Percentiles rank a stretch among this genome's conserved stretches.
These are phyloP conservation scores for Pleurotus pulmonarius DNA, from an alignment of 768 basidiomycete species.

Conservation along the genomic window DNA sequence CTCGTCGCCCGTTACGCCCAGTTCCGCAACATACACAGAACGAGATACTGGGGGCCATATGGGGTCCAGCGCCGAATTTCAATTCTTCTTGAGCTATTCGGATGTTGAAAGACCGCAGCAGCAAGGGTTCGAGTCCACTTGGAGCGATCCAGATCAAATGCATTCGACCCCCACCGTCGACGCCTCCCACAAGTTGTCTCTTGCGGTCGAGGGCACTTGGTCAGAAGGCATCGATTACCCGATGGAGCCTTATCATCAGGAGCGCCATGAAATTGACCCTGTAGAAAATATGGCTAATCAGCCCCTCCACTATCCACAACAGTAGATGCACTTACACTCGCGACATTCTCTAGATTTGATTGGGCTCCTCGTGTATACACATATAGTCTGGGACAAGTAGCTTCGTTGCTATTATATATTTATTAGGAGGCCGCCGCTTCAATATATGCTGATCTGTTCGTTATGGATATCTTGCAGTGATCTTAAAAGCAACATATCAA, in stretches of 20 bases:
- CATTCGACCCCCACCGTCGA: neutral
- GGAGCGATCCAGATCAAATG: neutral
- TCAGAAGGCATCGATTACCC: no score
- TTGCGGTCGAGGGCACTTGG: neutral
- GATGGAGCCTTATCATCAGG: neutral
- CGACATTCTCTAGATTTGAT: neutral
- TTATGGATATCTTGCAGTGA: neutral
- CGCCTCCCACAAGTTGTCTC: neutral
- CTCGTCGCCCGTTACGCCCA: conserved; percentile 3
- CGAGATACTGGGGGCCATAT: neutral
- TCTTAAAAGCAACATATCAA: neutral
- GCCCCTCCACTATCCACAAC: neutral
- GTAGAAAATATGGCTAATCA: neutral
- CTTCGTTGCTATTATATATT: neutral
- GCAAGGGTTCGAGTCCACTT: neutral
- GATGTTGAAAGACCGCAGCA: neutral
- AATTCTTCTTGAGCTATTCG: neutral
- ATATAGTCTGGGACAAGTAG: neutral
- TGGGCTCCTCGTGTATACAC: neutral
- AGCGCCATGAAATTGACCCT: neutral
- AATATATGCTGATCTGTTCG: neutral
- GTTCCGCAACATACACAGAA: neutral
- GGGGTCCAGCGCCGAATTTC: neutral
- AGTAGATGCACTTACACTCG: neutral
- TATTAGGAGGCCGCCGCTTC: neutral